Conservation (phyloP, 331 rosid species). For the Rhamnella rubrinervis region DNA sequence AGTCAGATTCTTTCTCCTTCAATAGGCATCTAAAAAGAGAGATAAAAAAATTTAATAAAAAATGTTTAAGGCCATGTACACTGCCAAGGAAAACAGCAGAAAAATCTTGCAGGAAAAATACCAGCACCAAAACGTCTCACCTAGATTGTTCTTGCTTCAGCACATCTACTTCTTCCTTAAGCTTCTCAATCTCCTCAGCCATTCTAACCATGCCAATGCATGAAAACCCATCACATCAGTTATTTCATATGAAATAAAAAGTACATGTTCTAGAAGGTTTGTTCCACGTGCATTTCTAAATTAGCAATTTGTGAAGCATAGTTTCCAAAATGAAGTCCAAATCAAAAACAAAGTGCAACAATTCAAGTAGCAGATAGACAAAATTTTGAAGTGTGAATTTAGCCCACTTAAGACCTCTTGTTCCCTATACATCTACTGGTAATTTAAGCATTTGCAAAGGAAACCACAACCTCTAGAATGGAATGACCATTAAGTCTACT, state of each 20-base stretch:
- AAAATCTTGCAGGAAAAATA: conserved; percentile 7
- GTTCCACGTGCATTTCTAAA: background rate
- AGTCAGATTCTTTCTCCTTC: conserved; percentile 47
- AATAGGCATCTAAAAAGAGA: conserved; percentile 45
- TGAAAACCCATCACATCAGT: conserved; percentile 1
- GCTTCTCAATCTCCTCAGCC: conserved; percentile 66
- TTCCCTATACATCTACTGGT: too few species aligned
- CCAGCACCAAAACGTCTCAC: conserved; percentile 36
- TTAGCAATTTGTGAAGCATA: background rate
- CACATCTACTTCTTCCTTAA: conserved; percentile 63
- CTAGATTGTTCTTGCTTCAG: conserved; percentile 52
- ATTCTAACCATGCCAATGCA: conserved; percentile 50
- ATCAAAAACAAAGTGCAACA: background rate
- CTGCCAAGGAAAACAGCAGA: conserved; percentile 11
- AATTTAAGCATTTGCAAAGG: too few species aligned
- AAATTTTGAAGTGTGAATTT: too few species aligned
- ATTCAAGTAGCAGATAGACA: background rate
- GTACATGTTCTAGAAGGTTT: background rate
- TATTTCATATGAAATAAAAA: conserved; percentile 5
- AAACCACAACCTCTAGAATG: too few species aligned
- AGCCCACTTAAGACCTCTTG: too few species aligned
- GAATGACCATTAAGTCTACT: too few species aligned
- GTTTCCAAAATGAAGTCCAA: background rate
- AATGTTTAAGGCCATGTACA: conserved; percentile 18
- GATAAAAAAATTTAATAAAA: conserved; percentile 14